These are phyloP conservation scores for Yarrowia hollandica DNA, from an alignment of 805 yeast genomes.

Conservation along the genomic window DNA sequence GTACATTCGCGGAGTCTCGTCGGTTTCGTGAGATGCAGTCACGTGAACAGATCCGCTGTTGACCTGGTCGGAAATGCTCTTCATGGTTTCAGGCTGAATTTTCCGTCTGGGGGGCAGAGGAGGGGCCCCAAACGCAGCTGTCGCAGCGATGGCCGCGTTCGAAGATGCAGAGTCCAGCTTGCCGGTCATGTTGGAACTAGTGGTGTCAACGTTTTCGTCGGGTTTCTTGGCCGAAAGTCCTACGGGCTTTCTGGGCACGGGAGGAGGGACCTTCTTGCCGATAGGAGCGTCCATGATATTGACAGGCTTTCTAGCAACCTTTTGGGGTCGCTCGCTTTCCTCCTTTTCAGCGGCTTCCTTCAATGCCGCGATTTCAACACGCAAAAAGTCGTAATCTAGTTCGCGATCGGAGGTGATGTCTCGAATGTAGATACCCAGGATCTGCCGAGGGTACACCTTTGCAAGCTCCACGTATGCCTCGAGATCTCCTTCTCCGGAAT, in stretches of 20 bases:
- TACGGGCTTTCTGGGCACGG: constrained; percentile 39
- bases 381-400: constrained; percentile 36
- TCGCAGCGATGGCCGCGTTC: constrained; percentile 40
- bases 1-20: constrained; percentile 33
- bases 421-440: constrained; percentile 76
- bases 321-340: neutral
- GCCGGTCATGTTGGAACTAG: neutral
- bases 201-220: neutral
- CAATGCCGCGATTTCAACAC: constrained; percentile 30
- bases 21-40: constrained; percentile 35
- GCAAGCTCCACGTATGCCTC: constrained; percentile 85
- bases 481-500: constrained; percentile 91
- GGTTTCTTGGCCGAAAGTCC: constrained; percentile 30
- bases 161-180: neutral
- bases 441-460: constrained; percentile 56
- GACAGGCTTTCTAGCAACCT: constrained; percentile 18
- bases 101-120: constrained; percentile 29
- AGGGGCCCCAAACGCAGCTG: constrained; percentile 29
- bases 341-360: neutral
- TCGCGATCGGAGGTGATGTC: constrained; percentile 52
- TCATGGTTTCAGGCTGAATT: constrained; percentile 40
- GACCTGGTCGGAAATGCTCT: constrained; percentile 27
- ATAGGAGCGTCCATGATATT: constrained; percentile 21
- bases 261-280: constrained; percentile 32
- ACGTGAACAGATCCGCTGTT: constrained; percentile 33